Evolutionary conservation across 2,329 filamentous ascomycete species (phyloP), one percentile per base, ranked within the genome.

Genomic region (Aspergillus arachidicola): DNA sequence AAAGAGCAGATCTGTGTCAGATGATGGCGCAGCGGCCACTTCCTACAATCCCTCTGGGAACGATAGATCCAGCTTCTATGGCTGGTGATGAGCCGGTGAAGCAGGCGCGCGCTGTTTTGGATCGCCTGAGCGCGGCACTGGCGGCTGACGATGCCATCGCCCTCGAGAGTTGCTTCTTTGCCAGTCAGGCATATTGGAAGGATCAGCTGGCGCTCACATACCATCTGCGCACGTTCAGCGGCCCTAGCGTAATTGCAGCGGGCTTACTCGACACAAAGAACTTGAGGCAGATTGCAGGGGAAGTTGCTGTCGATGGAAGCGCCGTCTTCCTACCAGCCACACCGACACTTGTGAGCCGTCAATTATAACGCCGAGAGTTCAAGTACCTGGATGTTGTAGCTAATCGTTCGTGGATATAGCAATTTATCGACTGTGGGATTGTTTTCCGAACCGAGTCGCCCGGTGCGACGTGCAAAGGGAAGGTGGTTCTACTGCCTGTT

Each of bases 201-300:
- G 78, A 80, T 57, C 63, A 70, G 46, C 38, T 80, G 28, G 76
- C 76, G 0, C 60, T 80, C 26, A 80, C 78, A 0, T 78, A 68
- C 58, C 75, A 80, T 48, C 45, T 78, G n/a, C 76, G 78, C 12
- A 79, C 77, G 2, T 76, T 79, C 51, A 65, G 34, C 4, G 60
- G 55, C 0, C 64, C 68, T 0, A 59, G 32, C 0, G 55, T 66
- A 0, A 73, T 79, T 57, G 72, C 73, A 0, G 59, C 70, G 14
- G 58, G 53, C 3, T 48, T 70, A 0, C 34, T 69, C 16, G 59
- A 69, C 21, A 67, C 67, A 11, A 57, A 57, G 19, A 30, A 30
- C 10, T 32, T 61, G 21, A 57, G 65, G 51, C 32, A 46, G 0
- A 14, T 64, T 4, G 48, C 41, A 30, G 57, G 59, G 26, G 61